phyloP scores from a whole-genome alignment of 2,329 filamentous ascomycete genomes.

The Nakataea oryzae region DNA sequence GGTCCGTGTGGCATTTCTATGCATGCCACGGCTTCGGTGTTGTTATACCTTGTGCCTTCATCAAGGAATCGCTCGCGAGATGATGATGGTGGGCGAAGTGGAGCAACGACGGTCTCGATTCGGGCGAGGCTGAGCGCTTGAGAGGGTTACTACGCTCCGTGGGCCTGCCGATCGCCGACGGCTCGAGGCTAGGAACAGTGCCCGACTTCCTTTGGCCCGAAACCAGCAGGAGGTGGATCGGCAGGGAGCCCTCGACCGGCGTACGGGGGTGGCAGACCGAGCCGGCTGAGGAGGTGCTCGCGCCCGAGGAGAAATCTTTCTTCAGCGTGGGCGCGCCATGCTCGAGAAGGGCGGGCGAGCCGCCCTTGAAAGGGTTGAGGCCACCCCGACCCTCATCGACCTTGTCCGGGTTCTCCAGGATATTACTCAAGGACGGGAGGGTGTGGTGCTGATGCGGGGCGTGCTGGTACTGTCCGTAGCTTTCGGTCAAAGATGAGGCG shows the following conservation, averaged over 20 bases:
- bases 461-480: conserved; percentile 8
- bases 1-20: neutral
- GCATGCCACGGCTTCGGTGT: neutral
- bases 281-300: conserved; percentile 29
- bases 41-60: neutral
- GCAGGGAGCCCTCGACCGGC: conserved; percentile 37
- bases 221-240: conserved; percentile 40
- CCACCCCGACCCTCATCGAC: neutral
- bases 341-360: conserved; percentile 6
- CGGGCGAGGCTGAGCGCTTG: conserved; percentile 9
- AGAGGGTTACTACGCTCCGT: neutral
- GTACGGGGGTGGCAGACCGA: conserved; percentile 30
- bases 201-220: neutral
- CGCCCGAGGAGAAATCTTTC: conserved; percentile 33
- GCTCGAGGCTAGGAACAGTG: neutral
- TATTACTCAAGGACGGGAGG: conserved; percentile 1
- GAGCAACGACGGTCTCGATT: conserved; percentile 4
- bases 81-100: neutral
- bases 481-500: conserved; percentile 5
- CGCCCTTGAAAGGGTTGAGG: neutral
- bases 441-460: neutral
- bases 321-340: conserved; percentile 17
- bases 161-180: neutral
- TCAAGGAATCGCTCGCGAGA: neutral
- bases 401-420: neutral